Evolutionary conservation across 805 yeast species (phyloP).

Genomic region (Candida qinlingensis): DNA sequence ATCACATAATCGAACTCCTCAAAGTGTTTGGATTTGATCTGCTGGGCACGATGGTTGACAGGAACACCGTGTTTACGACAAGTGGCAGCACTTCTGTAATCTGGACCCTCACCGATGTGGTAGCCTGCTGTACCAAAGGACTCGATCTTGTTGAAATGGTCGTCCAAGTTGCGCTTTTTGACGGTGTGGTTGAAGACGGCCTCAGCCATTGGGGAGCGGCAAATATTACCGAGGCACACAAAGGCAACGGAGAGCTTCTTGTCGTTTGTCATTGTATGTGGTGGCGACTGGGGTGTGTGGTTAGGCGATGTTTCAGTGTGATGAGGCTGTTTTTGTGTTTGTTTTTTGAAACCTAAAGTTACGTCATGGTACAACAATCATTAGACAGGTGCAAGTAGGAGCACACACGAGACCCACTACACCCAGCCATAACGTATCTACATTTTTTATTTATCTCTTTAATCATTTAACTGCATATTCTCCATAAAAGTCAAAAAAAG

Average conservation of each 20-base stretch:
- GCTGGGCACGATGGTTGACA: constrained; percentile 70
- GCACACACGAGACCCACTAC: too few species aligned
- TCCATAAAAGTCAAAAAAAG: too few species aligned
- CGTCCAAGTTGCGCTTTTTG: constrained; percentile 37
- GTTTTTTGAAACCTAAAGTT: too few species aligned
- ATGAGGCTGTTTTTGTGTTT: too few species aligned
- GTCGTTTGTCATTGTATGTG: too few species aligned
- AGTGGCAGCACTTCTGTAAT: constrained; percentile 61
- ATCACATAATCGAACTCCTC: constrained; percentile 59
- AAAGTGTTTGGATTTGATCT: constrained; percentile 47
- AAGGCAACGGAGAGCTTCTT: constrained; percentile 62
- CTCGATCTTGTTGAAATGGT: constrained; percentile 54
- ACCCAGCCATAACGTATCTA: too few species aligned
- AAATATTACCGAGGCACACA: constrained; percentile 87
- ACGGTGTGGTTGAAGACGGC: constrained; percentile 76
- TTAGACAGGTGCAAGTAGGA: too few species aligned
- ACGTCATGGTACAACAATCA: too few species aligned
- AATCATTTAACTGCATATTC: too few species aligned
- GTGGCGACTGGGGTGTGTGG: too few species aligned
- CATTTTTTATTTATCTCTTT: too few species aligned
- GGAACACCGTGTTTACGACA: constrained; percentile 72
- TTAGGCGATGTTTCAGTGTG: too few species aligned
- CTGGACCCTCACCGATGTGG: constrained; percentile 82
- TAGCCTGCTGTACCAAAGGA: constrained; percentile 88
- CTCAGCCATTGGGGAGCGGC: constrained; percentile 98